Conservation (phyloP, 1,139 yeast species). For the Nakaseomyces glabratus region DNA sequence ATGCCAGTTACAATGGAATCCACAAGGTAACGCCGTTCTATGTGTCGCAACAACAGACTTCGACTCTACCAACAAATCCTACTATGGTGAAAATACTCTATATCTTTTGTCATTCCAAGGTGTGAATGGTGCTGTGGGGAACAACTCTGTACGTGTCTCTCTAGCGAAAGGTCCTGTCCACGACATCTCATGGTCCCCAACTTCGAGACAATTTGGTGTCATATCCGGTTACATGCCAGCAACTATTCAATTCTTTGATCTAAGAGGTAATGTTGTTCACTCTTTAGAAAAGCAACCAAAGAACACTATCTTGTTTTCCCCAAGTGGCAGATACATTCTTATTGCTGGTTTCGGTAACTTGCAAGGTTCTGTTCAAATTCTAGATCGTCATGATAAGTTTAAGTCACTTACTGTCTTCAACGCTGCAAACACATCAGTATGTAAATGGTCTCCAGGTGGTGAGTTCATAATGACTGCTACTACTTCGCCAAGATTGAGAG, state of each 20-base stretch:
- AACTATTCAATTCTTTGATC: slow-evolving; percentile 86
- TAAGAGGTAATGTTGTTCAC: slow-evolving; percentile 82
- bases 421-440: slow-evolving; percentile 89
- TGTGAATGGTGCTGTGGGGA: slow-evolving; percentile 70
- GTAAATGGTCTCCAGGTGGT: slow-evolving; percentile 99
- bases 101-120: slow-evolving; percentile 50
- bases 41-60: slow-evolving; percentile 95
- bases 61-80: slow-evolving; percentile 86
- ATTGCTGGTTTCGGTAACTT: slow-evolving; percentile 98
- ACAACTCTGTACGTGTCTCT: slow-evolving; percentile 80
- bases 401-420: slow-evolving; percentile 70
- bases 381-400: slow-evolving; percentile 86
- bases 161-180: slow-evolving; percentile 93
- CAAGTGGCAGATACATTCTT: slow-evolving; percentile 82
- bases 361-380: slow-evolving; percentile 92
- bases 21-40: slow-evolving; percentile 84
- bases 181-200: slow-evolving; percentile 96
- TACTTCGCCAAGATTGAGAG: slow-evolving; percentile 92
- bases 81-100: slow-evolving; percentile 93
- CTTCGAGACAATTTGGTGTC: slow-evolving; percentile 94
- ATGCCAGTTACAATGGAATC: slow-evolving; percentile 89
- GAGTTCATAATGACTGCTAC: slow-evolving; percentile 90
- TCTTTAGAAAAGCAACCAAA: slow-evolving; percentile 81
- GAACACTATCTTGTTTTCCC: slow-evolving; percentile 85
- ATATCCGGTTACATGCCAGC: slow-evolving; percentile 98